Evolutionary conservation across 2,329 filamentous ascomycete species (phyloP).

Genomic region (Beauveria sp.): DNA sequence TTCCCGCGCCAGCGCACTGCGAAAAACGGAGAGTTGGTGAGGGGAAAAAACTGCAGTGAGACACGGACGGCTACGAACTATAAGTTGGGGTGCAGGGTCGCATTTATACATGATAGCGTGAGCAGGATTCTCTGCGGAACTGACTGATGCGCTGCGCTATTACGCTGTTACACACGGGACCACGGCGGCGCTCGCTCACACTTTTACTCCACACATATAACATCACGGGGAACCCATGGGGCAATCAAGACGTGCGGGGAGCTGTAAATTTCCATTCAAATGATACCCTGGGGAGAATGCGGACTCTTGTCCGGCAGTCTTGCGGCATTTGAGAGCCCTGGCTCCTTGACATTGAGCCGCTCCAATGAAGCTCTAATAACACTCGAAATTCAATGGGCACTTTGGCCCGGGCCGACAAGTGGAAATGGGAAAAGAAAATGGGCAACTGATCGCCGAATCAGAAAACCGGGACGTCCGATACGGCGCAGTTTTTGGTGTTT

Average conservation of each 20-base stretch:
- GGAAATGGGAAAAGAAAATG: neutral
- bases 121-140: neutral
- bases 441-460: conserved; percentile 1
- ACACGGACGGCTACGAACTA: neutral
- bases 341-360: neutral
- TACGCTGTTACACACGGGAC: neutral
- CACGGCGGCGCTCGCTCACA: neutral
- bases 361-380: neutral
- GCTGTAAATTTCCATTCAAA: neutral
- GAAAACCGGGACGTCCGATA: neutral
- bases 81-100: neutral
- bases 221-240: neutral
- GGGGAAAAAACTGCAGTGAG: neutral
- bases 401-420: conserved; percentile 6
- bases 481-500: neutral
- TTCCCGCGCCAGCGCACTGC: neutral
- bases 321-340: neutral
- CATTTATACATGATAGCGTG: conserved; percentile 4
- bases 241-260: neutral
- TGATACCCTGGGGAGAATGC: neutral
- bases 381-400: no score
- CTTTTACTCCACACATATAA: neutral
- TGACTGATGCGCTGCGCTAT: no score
- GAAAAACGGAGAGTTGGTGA: neutral
- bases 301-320: neutral